Percentiles rank a stretch among this genome's conserved stretches.
Conservation (phyloP, 1,284 basidiomycete genomes). For the Boletus holoroseus region DNA sequence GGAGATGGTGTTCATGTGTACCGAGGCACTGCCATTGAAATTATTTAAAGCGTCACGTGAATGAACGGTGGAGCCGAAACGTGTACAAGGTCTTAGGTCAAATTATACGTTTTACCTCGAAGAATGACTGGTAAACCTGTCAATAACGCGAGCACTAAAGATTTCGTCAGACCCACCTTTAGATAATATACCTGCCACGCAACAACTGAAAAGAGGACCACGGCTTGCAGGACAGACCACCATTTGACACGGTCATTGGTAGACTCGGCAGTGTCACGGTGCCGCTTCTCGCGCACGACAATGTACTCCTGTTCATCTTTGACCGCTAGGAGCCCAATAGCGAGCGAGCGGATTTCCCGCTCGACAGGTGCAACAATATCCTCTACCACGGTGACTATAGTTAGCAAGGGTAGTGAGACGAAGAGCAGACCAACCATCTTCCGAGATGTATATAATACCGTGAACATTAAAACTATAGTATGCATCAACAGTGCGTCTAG, state of each 20-base stretch:
- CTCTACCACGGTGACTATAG: slow-evolving; percentile 25
- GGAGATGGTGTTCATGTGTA: not conserved
- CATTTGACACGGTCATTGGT: slow-evolving; percentile 97
- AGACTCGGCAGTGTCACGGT: slow-evolving; percentile 92
- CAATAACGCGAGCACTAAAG: not conserved
- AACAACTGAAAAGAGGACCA: slow-evolving; percentile 85
- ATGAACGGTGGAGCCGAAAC: not conserved
- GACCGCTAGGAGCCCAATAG: slow-evolving; percentile 79
- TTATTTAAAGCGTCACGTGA: not conserved
- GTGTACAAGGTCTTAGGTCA: slow-evolving; percentile 39
- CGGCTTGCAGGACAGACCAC: slow-evolving; percentile 93
- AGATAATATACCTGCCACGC: slow-evolving; percentile 98
- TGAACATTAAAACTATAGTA: slow-evolving; percentile 91
- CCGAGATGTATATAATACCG: slow-evolving; percentile 88
- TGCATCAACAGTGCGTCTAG: not conserved
- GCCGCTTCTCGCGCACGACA: slow-evolving; percentile 87
- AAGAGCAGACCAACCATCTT: slow-evolving; percentile 57
- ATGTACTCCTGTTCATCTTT: slow-evolving; percentile 99
- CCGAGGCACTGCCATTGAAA: not conserved
- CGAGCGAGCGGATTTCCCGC: slow-evolving; percentile 87
- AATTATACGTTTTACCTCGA: slow-evolving; percentile 92
- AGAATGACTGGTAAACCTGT: slow-evolving; percentile 62
- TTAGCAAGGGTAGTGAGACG: slow-evolving; percentile 19
- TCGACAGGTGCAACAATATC: slow-evolving; percentile 92
- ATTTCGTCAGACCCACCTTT: slow-evolving; percentile 54